These are phyloP conservation scores for Auricularia sp. DNA, from an alignment of 768 basidiomycete genomes.

Conservation along the genomic window DNA sequence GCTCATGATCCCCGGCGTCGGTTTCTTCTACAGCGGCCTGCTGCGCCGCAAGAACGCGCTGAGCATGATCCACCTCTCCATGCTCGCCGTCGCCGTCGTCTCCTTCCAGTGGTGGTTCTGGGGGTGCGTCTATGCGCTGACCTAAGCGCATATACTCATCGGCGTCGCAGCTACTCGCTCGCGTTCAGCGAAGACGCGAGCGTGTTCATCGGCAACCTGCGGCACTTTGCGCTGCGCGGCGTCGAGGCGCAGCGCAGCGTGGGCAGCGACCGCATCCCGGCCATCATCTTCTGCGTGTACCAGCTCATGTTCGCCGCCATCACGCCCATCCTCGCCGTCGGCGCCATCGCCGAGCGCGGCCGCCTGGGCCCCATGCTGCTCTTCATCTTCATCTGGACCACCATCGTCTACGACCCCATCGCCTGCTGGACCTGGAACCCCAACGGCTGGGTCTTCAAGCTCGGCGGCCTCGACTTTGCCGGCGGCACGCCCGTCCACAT, in stretches of 20 bases:
- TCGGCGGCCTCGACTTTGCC: constrained; percentile 86
- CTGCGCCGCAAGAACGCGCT: constrained; percentile 89
- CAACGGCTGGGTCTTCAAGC: constrained; percentile 61
- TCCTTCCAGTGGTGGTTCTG: constrained; percentile 83
- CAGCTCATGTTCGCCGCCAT: constrained; percentile 88
- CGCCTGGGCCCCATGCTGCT: constrained; percentile 78
- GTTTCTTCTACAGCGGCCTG: constrained; percentile 86
- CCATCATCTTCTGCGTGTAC: constrained; percentile 72
- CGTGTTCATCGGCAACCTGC: constrained; percentile 77
- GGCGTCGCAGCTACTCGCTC: constrained; percentile 48
- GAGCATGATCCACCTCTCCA: constrained; percentile 75
- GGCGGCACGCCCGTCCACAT: constrained; percentile 98
- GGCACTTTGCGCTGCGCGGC: constrained; percentile 72
- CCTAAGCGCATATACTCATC: not conserved
- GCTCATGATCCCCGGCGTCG: constrained; percentile 79
- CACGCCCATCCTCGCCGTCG: constrained; percentile 85
- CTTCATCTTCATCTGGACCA: constrained; percentile 87
- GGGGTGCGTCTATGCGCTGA: constrained; percentile 35
- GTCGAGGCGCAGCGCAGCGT: constrained; percentile 70
- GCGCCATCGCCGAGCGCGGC: constrained; percentile 85
- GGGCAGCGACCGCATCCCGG: constrained; percentile 61
- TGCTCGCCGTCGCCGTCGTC: constrained; percentile 68
- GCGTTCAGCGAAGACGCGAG: constrained; percentile 74
- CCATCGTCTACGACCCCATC: constrained; percentile 82
- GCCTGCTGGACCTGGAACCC: constrained; percentile 96